Conservation (phyloP, 2,329 filamentous ascomycete genomes). For the Daldinia sp. region DNA sequence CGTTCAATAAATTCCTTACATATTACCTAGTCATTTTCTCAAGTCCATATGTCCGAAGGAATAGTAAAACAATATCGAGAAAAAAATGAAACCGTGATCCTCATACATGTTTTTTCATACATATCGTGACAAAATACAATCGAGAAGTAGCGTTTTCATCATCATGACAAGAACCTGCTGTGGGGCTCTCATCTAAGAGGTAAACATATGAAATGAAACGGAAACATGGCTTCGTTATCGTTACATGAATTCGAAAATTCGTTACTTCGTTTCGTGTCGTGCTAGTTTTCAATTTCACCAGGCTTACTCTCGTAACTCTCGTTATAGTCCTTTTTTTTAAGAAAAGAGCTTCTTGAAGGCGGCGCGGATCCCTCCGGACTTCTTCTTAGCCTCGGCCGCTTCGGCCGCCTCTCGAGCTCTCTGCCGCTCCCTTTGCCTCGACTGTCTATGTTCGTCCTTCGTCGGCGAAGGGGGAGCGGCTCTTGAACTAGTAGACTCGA, state of each 20-base stretch:
- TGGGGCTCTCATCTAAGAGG: neutral
- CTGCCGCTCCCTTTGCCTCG: conserved; percentile 53
- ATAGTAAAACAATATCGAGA: conserved; percentile 5
- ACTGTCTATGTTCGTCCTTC: conserved; percentile 51
- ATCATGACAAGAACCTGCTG: neutral
- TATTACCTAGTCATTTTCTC: neutral
- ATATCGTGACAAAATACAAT: conserved; percentile 35
- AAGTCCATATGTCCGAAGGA: conserved; percentile 1
- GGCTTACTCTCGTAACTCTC: neutral
- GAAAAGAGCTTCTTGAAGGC: conserved; percentile 56
- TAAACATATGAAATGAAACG: conserved; percentile 8
- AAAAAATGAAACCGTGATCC: conserved; percentile 15
- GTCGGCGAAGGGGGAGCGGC: conserved; percentile 28
- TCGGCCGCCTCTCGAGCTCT: conserved; percentile 41
- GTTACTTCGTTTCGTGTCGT: conserved; percentile 18
- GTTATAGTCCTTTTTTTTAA: conserved; percentile 21
- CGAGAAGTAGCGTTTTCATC: conserved; percentile 5
- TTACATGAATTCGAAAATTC: conserved; percentile 21
- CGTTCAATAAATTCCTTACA: neutral
- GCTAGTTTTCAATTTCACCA: neutral
- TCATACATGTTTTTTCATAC: conserved; percentile 32
- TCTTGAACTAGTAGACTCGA: conserved; percentile 33
- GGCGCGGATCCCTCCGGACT: conserved; percentile 52
- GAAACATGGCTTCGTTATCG: conserved; percentile 29
- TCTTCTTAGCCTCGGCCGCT: conserved; percentile 49